Base-by-base conservation (phyloP, 805 yeast genomes). In the Saccharomycopsis babjevae region DNA sequence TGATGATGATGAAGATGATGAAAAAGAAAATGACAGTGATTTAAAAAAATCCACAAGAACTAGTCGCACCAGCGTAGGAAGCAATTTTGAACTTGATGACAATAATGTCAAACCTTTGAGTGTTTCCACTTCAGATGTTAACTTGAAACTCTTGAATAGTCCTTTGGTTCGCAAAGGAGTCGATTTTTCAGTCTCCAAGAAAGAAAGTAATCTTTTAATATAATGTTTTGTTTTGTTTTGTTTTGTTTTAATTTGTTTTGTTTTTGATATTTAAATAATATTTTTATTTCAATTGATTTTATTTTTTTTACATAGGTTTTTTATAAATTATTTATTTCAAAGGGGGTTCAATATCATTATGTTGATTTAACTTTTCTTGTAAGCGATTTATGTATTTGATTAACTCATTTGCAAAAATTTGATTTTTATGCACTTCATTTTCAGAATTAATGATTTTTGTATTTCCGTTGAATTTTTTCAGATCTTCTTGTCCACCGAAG, bases 81-180 rank as follows among this genome's bases (percentile, higher is more conserved):
- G 52, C 32, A 55, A 58, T 50, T 55, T 42, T 34, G 60, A 38
- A 8, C 30, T 25, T 50, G 50, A 50, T 36, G 39, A 25, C n/a
- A 34, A 3, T 22, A 34, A 13, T 16, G 13, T 16, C 36, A 56
- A 56, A 15, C 59, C 62, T 1, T 20, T 62, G 30, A 62, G 64
- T 38, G 60, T 62, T 7, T 59, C 57, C 32, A 59, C 59, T 30
- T 46, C 57, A 16, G 64, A 59, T 28, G 55, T 62, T 3, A 62
- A 62, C 40, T 54, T 62, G 52, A 59, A 57, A 39, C 22, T 56
- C 20, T 54, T 62, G 50, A 61, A 30, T n/a, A 52, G 56, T 52
- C 40, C 56, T 13, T 52, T 30, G 40, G 40, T 52, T 32, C 38
- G 28, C 16, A 52, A 52, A 52, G 38, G 25, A 32, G 1, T 20